phyloP scores from a whole-genome alignment of 805 yeast genomes.

The Candida cerambycidarum region DNA sequence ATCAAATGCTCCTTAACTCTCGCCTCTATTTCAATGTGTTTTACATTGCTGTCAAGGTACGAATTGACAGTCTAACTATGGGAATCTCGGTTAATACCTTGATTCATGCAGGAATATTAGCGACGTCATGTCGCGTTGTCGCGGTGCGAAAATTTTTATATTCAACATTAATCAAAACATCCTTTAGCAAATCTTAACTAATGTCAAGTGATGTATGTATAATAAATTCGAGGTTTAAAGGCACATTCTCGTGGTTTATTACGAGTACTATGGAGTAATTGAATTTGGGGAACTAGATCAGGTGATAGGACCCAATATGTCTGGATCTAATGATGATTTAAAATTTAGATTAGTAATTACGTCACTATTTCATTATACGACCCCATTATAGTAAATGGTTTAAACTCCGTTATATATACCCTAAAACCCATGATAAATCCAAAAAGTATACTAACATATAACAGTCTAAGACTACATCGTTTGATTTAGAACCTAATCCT shows the following conservation, averaged over 20 bases:
- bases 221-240: background rate
- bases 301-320: background rate
- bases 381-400: background rate
- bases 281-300: background rate
- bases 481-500: constrained; percentile 90
- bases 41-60: no score
- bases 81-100: background rate
- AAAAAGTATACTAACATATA: constrained; percentile 16
- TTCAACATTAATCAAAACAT: background rate
- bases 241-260: background rate
- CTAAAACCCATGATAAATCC: constrained; percentile 8
- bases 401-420: background rate
- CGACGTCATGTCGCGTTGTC: constrained; percentile 6
- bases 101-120: background rate
- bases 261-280: background rate
- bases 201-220: constrained; percentile 21
- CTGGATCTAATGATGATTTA: background rate
- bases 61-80: background rate
- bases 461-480: constrained; percentile 38
- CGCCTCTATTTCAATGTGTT: no score
- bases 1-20: no score
- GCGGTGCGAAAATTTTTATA: constrained; percentile 10
- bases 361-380: constrained; percentile 6
- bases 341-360: constrained; percentile 7
- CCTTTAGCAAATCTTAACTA: background rate